Evolutionary conservation across 225 moss, liverwort and hornwort genomes (phyloP), one percentile per base, ranked within the genome.

Genomic region (Neckera pumila): DNA sequence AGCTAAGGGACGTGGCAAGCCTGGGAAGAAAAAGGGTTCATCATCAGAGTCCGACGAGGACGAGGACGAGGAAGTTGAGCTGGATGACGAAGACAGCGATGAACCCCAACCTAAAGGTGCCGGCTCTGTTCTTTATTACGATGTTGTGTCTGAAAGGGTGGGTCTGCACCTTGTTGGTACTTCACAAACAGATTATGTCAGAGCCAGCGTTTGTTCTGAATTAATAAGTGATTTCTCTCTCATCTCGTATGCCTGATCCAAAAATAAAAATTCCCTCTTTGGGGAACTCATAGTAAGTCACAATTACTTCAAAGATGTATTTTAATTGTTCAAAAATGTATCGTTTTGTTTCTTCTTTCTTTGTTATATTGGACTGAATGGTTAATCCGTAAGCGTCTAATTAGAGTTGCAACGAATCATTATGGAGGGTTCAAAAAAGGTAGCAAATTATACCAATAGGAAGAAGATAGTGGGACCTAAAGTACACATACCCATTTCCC

Each of bases 71-170:
- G 95, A 93, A n/a, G 92, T 90, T 53, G 90, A 90, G 69, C 85
- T 85, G 80, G 89, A 89, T 61, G 87, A 87, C 71, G 92, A 92
- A 62, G 90, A 90, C 59, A 84, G 90, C 78, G 94, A 95, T 70
- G 93, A 94, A 62, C 94, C 94, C 43, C 88, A 90, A 93, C 76
- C 93, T 33, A 94, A 94, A 94, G 92, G 94, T 93, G 63, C 51
- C 53, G 28, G 33, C 81, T n/a, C 79, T 79, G 54, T 54, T 83
- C 66, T 66, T 21, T 67, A n/a, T 53, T 18, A 12, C 73, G 81
- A 42, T 87, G 10, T n/a, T 49, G 17, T 51, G 34, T 49, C 73
- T 42, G 36, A 38, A 47, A 56, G 60, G 59, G 51, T 49, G 47
- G 56, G 64, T 63, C 54, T 54, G 38, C 42, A 40, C 56, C 81